Percentiles rank a stretch among this genome's conserved stretches.
These are phyloP conservation scores for Chlorella sp. DNA, from an alignment of 139 green algal genomes.

Conservation along the genomic window DNA sequence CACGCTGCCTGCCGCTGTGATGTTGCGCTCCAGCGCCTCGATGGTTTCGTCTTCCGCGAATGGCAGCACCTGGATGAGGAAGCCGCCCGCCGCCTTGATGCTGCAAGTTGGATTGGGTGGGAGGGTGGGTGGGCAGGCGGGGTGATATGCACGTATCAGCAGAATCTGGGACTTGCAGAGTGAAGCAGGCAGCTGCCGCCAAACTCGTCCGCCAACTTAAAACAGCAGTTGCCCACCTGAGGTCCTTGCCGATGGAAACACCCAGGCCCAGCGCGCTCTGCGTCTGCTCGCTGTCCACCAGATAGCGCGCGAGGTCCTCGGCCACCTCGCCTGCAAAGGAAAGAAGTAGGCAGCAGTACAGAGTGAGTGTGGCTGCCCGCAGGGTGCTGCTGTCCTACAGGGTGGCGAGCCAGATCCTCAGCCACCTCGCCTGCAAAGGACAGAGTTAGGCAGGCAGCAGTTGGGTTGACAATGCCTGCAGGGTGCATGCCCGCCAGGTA, in stretches of 20 bases:
- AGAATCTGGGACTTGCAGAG: too few relatives aligned
- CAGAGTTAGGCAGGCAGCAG: too few relatives aligned
- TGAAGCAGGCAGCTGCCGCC: too few relatives aligned
- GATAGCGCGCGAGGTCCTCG: slow-evolving; percentile 91
- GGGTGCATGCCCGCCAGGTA: too few relatives aligned
- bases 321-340: slow-evolving; percentile 71
- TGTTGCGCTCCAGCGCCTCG: slow-evolving; percentile 78
- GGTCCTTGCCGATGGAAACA: slow-evolving; percentile 77
- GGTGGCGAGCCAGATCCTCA: too few relatives aligned
- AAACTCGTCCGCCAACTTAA: too few relatives aligned
- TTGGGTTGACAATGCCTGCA: too few relatives aligned
- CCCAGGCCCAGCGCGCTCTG: slow-evolving; percentile 88
- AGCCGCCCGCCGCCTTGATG: slow-evolving; percentile 76
- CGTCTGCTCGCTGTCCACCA: slow-evolving; percentile 77
- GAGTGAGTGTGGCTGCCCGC: background rate
- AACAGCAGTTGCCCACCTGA: slow-evolving; percentile 18
- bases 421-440: too few relatives aligned
- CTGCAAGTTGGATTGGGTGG: background rate
- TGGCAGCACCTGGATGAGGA: slow-evolving; percentile 87
- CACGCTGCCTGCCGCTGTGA: slow-evolving; percentile 62
- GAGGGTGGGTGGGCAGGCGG: background rate
- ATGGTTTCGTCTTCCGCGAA: slow-evolving; percentile 91
- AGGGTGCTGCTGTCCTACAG: too few relatives aligned
- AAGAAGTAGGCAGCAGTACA: background rate
- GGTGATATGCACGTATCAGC: too few relatives aligned